Evolutionary conservation across 2,329 filamentous ascomycete species (phyloP), one percentile per base, ranked within the genome.

Genomic region (Botryotinia narcissicola): DNA sequence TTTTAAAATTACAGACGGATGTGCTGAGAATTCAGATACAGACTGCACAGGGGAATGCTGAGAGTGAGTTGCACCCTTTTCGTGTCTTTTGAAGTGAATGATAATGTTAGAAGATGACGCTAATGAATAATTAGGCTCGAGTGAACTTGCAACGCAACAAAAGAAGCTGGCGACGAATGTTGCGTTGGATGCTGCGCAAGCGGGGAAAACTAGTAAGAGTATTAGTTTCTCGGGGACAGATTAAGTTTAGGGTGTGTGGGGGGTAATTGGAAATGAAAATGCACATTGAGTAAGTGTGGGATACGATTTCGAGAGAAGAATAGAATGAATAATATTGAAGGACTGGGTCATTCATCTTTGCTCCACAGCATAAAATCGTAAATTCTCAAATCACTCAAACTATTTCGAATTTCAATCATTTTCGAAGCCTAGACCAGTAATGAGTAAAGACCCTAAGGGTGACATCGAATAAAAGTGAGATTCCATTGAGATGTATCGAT

Each of bases 121-220:
- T 54, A 54, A 54, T 16, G 48, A 54, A n/a, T 2, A n/a, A n/a
- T 16, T 16, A 54, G 48, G 25, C 51, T 29, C 82, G 42, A 82
- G 74, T 57, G 82, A 86, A 79, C 81, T 88, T 44, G 83, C 82
- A 22, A 79, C 80, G 16, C 84, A 89, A 81, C 80, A 82, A 76
- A 86, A 78, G 70, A 89, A 89, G 83, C 82, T 89, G 71, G 81
- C 85, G 75, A 88, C 82, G 74, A 89, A 89, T 79, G 83, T 89
- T 70, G 80, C 82, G 46, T 62, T 79, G 51, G 83, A 85, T 74
- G 74, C 74, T 46, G 76, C 76, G 66, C 80, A 79, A 16, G 80
- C 80, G 6, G 83, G 83, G 0, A 76, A 83, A 74, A 71, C 78
- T 1, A 81, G 63, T 66, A 76, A 72, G 46, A 74, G 74, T 16